Evolutionary conservation across 2,329 filamentous ascomycete species (phyloP), one percentile per base, ranked within the genome.

Genomic region (Colletotrichum tabaci): DNA sequence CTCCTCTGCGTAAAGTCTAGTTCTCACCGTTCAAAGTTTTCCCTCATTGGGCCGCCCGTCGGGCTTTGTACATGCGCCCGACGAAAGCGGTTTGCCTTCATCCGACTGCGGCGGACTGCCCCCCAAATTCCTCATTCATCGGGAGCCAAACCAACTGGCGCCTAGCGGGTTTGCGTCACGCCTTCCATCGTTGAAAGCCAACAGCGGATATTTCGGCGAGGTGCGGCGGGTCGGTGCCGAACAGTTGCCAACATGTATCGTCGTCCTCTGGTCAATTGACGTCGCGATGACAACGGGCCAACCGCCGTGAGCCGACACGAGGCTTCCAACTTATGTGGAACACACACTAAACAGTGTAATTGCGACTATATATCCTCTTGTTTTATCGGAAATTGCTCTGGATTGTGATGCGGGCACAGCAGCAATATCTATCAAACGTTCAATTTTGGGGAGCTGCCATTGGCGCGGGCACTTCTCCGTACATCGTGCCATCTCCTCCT

Each of bases 41-140:
- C 30, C 8, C 8, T 35, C 35, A 50, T 21, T 9, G 6, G 23
- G 30, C n/a, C 50, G 1, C 23, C 42, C 44, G 35, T 38, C 44
- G n/a, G 16, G 16, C 66, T 65, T 58, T 68, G 52, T 58, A 6
- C 50, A n/a, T n/a, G 16, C 15, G 10, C 21, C 21, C 13, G 61
- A 68, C 53, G 66, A 10, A 65, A 65, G 46, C 66, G 52, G 47
- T 21, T 42, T 58, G 61, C 61, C 66, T 42, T 52, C 16, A 61
- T 58, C 40, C 46, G 44, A 61, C 44, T 50, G 40, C 52, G 30
- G 30, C 30, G 30, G 30, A 35, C 30, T 9, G 8, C 30, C 8
- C 30, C 35, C 35, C 35, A 10, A 38, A 38, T 38, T 10, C 35
- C 35, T 10, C 35, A 38, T 38, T 38, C 8, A 38, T 38, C 8